Evolutionary conservation across 306 rosid genomes (phyloP), one percentile per base, ranked within the genome.

Genomic region (Citrullus amarus): DNA sequence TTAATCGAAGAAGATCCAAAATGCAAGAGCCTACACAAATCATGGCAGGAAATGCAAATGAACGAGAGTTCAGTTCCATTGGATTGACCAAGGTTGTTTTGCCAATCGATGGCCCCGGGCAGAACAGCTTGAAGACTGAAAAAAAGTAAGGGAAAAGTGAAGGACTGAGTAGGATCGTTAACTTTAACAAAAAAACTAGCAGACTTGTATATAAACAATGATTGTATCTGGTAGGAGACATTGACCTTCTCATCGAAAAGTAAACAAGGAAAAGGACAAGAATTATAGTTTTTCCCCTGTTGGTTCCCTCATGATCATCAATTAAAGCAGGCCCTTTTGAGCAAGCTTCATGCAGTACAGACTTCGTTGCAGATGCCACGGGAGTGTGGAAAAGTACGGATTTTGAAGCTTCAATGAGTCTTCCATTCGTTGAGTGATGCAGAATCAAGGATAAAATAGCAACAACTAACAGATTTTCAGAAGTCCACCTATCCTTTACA

Each of bases 51-150:
- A 69, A 95, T 86, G 86, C 92, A 81, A 65, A 92, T 79, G 75
- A 83, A 82, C 83, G 93, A 82, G 14, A 89, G 85, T 80, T 69
- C 91, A 15, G 76, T 75, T 82, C 86, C 82, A 74, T 84, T 87
- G 28, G 67, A 75, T 53, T 88, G 88, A 55, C 67, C 87, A 62
- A 91, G 81, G 82, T 89, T 85, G 79, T 77, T 80, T 81, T 88
- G 92, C 98, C 97, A 95, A 84, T 95, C 92, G 80, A 89, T 84
- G 75, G 81, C 78, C 75, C 86, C 93, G 39, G 95, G 93, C 14
- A 91, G 71, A 81, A 83, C 83, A 62, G 89, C 86, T 77, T 87
- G 87, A 88, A 88, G 83, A 79, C 98, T 92, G 83, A 77, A 82
- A 71, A 50, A 41, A 82, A 72, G 83, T 59, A 38, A 43, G 36